These are phyloP conservation scores for Paramyrothecium sp. DNA, from an alignment of 2,329 filamentous ascomycete species.

Conservation along the genomic window DNA sequence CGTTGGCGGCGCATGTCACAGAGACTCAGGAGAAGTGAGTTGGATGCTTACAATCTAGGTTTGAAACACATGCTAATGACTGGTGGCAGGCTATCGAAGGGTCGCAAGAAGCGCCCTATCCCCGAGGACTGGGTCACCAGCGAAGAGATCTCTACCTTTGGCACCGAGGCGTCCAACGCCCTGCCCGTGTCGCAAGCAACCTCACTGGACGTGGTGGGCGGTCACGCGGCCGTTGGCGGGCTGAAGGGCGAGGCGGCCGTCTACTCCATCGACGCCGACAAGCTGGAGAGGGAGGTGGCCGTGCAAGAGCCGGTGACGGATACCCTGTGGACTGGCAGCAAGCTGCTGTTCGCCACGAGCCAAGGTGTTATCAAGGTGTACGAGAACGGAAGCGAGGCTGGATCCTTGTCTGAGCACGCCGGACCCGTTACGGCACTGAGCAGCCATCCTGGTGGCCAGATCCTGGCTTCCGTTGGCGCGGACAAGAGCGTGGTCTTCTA, in stretches of 20 bases:
- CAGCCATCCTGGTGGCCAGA: conserved; percentile 77
- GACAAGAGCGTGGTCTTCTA: conserved; percentile 95
- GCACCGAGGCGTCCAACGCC: conserved; percentile 42
- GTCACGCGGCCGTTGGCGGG: conserved; percentile 72
- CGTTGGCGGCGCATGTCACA: conserved; percentile 71
- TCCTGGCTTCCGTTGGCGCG: conserved; percentile 82
- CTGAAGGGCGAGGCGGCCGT: conserved; percentile 72
- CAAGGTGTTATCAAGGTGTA: conserved; percentile 81
- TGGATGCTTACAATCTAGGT: not conserved
- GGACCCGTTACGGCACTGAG: conserved; percentile 76
- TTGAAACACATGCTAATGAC: conserved; percentile 9
- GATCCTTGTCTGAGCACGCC: conserved; percentile 76
- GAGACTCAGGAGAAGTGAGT: conserved; percentile 77
- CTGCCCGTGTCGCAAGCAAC: conserved; percentile 48
- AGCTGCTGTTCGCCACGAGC: conserved; percentile 70
- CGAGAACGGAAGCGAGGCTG: conserved; percentile 66
- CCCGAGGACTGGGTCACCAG: conserved; percentile 81
- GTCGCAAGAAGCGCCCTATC: conserved; percentile 83
- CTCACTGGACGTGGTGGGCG: conserved; percentile 51
- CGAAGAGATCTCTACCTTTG: conserved; percentile 62
- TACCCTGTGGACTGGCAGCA: conserved; percentile 63
- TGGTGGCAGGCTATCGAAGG: conserved; percentile 71
- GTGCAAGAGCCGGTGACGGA: conserved; percentile 68
- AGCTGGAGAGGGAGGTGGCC: conserved; percentile 65
- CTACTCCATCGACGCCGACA: conserved; percentile 69